Base-by-base conservation (phyloP, 2,329 filamentous ascomycete genomes). In the Eurotiales sp. region DNA sequence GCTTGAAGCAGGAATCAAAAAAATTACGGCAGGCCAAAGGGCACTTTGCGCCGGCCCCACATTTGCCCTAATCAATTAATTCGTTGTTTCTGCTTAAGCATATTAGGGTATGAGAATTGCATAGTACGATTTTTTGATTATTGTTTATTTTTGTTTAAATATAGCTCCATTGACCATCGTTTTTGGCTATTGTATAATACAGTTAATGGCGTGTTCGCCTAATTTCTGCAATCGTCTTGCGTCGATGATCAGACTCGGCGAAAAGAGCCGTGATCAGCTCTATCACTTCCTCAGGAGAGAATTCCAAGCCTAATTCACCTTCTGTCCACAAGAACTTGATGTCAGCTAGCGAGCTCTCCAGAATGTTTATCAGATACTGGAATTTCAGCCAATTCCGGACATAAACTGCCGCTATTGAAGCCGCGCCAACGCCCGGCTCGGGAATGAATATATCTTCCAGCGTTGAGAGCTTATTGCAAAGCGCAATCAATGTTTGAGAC, bases 251-350 rank as follows among this genome's bases (percentile, higher is more conserved):
- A 56, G 78, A 82, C 57, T 85, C 83, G 15, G 82, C 81, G 64
- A 86, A 86, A 30, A 86, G 65, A 15, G 82, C 83, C 64, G 82
- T 75, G 46, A 86, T 80, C 63, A 86, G 60, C 59, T 85, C 83
- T 12, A 83, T 72, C 8, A 86, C 77, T 62, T 86, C 83, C 29
- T 83, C 80, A 2, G 72, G 71, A 21, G 76, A 76, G 67, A 85
- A 85, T 60, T 85, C 82, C 50, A 84, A 62, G 54, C 77, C 78
- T 59, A 86, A 60, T 63, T 83, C 83, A n/a, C 81, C 80, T 58
- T 86, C 82, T 2, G 73, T 75, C 83, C 83, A 86, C 39, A 85
- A 64, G 56, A 79, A 85, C 59, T 79, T 83, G 67, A 86, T 85
- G 59, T 86, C 83, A 17, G 80, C 82, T 14, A 86, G 67, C 44